These are phyloP conservation scores for Coniosporium apollinis DNA, from an alignment of 495 filamentous ascomycete species.

Conservation along the genomic window DNA sequence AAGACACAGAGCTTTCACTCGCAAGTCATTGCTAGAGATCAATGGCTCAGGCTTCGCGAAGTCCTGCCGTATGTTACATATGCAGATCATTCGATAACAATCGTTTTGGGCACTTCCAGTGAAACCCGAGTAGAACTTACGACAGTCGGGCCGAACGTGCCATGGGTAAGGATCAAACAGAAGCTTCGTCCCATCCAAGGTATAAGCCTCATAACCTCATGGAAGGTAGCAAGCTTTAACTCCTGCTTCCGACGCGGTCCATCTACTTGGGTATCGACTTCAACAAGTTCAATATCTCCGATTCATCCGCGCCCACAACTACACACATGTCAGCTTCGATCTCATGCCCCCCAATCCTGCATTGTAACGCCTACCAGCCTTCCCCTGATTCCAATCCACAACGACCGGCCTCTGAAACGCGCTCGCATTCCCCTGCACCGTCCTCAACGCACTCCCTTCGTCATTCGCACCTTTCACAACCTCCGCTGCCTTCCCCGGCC, in stretches of 20 bases:
- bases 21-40: too few species aligned
- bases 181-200: constrained; percentile 1
- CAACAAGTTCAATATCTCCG: constrained; percentile 69
- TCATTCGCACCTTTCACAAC: constrained; percentile 56
- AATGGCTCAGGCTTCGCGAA: too few species aligned
- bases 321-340: constrained; percentile 8
- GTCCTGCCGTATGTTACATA: too few species aligned
- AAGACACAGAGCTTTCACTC: too few species aligned
- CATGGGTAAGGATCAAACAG: neutral
- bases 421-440: constrained; percentile 37
- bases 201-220: neutral
- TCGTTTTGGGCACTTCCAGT: neutral
- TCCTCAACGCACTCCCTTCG: constrained; percentile 59
- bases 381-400: constrained; percentile 91
- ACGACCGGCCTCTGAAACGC: constrained; percentile 59
- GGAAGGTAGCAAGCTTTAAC: neutral
- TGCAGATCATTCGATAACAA: neutral
- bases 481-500: constrained; percentile 33
- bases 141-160: neutral
- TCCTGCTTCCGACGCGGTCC: constrained; percentile 6
- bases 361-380: constrained; percentile 32
- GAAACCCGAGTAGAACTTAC: neutral
- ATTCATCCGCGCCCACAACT: constrained; percentile 58
- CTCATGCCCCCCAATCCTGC: neutral
- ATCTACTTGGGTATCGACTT: constrained; percentile 37